Percentiles rank a stretch among this genome's conserved stretches.
Evolutionary conservation across 73 alveolate species (phyloP).

Genomic region (Paramecium biaurelia): DNA sequence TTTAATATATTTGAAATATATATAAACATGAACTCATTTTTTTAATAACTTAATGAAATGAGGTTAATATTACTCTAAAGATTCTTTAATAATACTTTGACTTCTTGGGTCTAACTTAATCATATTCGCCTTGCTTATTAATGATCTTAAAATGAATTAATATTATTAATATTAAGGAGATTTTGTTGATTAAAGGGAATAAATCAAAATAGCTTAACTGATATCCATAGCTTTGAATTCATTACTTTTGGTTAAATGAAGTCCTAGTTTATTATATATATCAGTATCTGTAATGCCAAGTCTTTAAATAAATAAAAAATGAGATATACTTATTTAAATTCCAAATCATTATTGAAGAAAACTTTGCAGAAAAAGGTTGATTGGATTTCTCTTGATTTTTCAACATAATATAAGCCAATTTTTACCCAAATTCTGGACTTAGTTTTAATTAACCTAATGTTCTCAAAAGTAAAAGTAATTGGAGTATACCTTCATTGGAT

Average conservation of each 20-base stretch:
- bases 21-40: not conserved
- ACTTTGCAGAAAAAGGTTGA: not conserved
- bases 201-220: constrained; percentile 6
- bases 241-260: not conserved
- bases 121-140: not conserved
- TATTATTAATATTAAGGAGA: not conserved
- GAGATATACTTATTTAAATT: not conserved
- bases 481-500: not conserved
- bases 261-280: not conserved
- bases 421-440: not conserved
- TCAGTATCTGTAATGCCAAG: not conserved
- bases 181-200: not conserved
- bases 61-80: not conserved
- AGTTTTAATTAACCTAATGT: not conserved
- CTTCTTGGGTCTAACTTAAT: not conserved
- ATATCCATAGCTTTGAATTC: constrained; percentile 5
- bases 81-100: not conserved
- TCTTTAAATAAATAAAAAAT: not conserved
- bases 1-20: not conserved
- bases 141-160: constrained; percentile 10
- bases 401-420: not conserved
- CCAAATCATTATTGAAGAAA: not conserved
- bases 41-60: not conserved
- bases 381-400: not conserved
- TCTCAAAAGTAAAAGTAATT: not conserved